A percentile compares a stretch with the other conserved stretches of the same genome.
These are phyloP conservation scores for Chloris gayana DNA, from an alignment of 176 grass and related monocot species.

Conservation along the genomic window DNA sequence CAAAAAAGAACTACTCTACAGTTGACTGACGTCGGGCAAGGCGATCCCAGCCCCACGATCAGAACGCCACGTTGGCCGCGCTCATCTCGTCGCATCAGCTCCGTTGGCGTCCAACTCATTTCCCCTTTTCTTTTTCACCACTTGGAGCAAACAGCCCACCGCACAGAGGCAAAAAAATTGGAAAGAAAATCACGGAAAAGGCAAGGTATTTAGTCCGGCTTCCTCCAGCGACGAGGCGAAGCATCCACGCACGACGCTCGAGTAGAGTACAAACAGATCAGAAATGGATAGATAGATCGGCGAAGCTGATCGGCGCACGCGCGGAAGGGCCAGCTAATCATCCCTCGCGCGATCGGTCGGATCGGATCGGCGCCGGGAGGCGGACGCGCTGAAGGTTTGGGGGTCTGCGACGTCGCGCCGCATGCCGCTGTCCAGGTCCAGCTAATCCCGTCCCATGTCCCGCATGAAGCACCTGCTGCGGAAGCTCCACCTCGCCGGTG, in stretches of 20 bases:
- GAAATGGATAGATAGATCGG: conserved; percentile 34
- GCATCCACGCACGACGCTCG: conserved; percentile 24
- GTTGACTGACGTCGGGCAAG: background rate
- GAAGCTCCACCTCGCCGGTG: conserved; percentile 78
- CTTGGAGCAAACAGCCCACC: background rate
- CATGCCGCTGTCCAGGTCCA: conserved; percentile 18
- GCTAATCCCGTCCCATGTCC: conserved; percentile 48
- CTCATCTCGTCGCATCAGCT: background rate
- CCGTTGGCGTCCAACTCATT: background rate
- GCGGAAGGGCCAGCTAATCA: background rate
- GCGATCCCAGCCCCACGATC: background rate
- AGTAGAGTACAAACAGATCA: conserved; percentile 19
- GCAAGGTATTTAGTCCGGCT: conserved; percentile 24
- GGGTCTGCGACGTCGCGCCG: conserved; percentile 2
- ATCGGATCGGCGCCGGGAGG: conserved; percentile 1
- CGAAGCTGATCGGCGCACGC: background rate
- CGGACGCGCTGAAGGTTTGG: background rate
- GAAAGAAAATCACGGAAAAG: background rate
- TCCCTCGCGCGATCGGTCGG: background rate
- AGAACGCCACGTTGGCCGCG: background rate
- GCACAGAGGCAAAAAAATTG: background rate
- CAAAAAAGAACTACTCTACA: background rate
- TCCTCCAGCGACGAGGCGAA: conserved; percentile 28
- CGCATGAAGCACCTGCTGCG: conserved; percentile 95
- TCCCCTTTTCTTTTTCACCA: background rate